phyloP scores from a whole-genome alignment of 2,329 filamentous ascomycete species.

The Drechmeria coniospora region DNA sequence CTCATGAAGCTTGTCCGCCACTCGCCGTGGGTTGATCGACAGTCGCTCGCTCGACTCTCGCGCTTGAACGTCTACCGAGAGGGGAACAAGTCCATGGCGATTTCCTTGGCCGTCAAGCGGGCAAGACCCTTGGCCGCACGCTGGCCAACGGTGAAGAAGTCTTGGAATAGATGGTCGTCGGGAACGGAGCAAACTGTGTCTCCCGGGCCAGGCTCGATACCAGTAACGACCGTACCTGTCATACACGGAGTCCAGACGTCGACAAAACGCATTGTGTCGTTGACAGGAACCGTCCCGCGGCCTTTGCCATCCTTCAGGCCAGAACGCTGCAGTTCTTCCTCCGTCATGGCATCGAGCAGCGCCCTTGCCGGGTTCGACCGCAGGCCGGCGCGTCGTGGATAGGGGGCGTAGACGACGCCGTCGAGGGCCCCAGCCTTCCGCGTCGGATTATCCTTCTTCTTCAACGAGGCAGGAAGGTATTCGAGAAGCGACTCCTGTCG shows the following conservation, averaged over 20 bases:
- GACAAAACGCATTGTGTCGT: slow-evolving; percentile 20
- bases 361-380: slow-evolving; percentile 24
- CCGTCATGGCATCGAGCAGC: slow-evolving; percentile 28
- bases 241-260: slow-evolving; percentile 29
- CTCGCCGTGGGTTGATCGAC: too few species aligned
- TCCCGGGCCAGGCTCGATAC: slow-evolving; percentile 5
- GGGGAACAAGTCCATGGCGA: slow-evolving; percentile 11
- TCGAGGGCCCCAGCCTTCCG: slow-evolving; percentile 4
- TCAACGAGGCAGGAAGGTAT: slow-evolving; percentile 6
- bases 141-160: slow-evolving; percentile 28
- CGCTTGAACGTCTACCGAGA: background rate
- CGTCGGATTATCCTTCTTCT: slow-evolving; percentile 2
- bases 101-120: slow-evolving; percentile 5
- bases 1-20: too few species aligned
- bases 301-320: slow-evolving; percentile 27
- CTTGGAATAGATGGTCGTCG: slow-evolving; percentile 35
- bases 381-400: slow-evolving; percentile 24
- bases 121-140: slow-evolving; percentile 12
- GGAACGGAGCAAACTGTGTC: slow-evolving; percentile 22
- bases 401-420: slow-evolving; percentile 16
- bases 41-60: too few species aligned
- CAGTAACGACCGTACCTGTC: slow-evolving; percentile 7
- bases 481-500: slow-evolving; percentile 5
- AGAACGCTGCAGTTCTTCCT: slow-evolving; percentile 28
- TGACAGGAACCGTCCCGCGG: slow-evolving; percentile 19